Evolutionary conservation across 169 alveolate species (phyloP), one percentile per base, ranked within the genome.

Genomic region (Cryptosporidium baileyi): DNA sequence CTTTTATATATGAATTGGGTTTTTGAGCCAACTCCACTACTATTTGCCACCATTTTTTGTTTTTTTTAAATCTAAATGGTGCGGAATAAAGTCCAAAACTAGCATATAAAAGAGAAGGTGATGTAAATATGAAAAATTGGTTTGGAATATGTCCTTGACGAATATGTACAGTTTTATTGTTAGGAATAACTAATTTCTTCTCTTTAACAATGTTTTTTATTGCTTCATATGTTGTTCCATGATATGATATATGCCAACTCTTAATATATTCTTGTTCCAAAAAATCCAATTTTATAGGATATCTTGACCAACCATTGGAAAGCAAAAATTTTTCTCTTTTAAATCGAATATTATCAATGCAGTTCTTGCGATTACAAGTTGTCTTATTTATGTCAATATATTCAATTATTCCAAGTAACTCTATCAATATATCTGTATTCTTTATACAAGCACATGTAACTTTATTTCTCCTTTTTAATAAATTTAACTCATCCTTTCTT

Each of bases 1-100:
- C 81, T 67, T 81, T 81, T 15, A 63, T 44, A 60, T 60, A 81
- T 36, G 82, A 38, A 1, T 36, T 34, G 17, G 89, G 89, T 45
- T 61, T 43, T 45, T 81, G 89, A 19, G 47, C 57, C 9, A 81
- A 32, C 52, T 81, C 82, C 36, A 81, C 82, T 3, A 63, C 81
- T 15, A 81, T 60, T 67, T 81, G 89, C 89, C 89, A 81, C 89
- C 80, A 61, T 24, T 49, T 57, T 9, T 44, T 30, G 59, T 26
- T 38, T 8, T 17, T 28, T 32, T 57, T 28, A 6, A 63, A 19
- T 47, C 62, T 43, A 17, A 81, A 81, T 17, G 89, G 89, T 32
- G 80, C 80, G 59, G 89, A 63, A 11, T 81, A 81, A 26, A 81
- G 67, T n/a, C 89, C 89, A 43, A 81, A 81, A 19, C 82, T 51